A percentile compares a stretch with the other conserved stretches of the same genome.
Conservation (phyloP, 371 early-diverging fungal species). For the Mucor velutinosus region DNA sequence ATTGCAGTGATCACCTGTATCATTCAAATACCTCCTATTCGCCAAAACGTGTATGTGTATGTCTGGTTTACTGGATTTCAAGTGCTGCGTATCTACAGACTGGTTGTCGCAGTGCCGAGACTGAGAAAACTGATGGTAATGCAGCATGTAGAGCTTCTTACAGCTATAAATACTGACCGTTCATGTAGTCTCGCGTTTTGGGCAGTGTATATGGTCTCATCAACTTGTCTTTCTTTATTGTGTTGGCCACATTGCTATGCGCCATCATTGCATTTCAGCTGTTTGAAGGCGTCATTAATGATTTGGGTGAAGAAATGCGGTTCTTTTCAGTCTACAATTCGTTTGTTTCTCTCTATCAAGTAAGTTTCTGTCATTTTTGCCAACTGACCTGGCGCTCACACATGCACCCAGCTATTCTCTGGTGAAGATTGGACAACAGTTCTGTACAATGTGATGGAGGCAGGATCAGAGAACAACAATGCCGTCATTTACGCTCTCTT, state of each 20-base stretch:
- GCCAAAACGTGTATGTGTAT: constrained; percentile 38
- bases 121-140: constrained; percentile 57
- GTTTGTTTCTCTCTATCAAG: constrained; percentile 64
- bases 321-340: constrained; percentile 68
- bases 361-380: too few species aligned
- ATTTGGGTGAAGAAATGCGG: constrained; percentile 50
- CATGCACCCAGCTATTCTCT: constrained; percentile 54
- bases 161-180: neutral
- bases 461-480: constrained; percentile 37
- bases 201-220: constrained; percentile 64
- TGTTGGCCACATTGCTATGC: constrained; percentile 54
- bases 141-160: neutral
- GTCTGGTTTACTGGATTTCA: constrained; percentile 68
- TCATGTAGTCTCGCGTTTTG: constrained; percentile 53
- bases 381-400: too few species aligned
- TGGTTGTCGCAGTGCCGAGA: constrained; percentile 61
- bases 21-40: constrained; percentile 58
- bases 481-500: constrained; percentile 57
- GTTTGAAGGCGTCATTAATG: constrained; percentile 51
- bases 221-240: constrained; percentile 66
- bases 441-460: constrained; percentile 57
- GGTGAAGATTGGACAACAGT: constrained; percentile 73
- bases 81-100: constrained; percentile 60
- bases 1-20: constrained; percentile 56
- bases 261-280: constrained; percentile 61